These are phyloP conservation scores for Yamadazyma taylorii DNA, from an alignment of 1,139 yeast species.

Conservation along the genomic window DNA sequence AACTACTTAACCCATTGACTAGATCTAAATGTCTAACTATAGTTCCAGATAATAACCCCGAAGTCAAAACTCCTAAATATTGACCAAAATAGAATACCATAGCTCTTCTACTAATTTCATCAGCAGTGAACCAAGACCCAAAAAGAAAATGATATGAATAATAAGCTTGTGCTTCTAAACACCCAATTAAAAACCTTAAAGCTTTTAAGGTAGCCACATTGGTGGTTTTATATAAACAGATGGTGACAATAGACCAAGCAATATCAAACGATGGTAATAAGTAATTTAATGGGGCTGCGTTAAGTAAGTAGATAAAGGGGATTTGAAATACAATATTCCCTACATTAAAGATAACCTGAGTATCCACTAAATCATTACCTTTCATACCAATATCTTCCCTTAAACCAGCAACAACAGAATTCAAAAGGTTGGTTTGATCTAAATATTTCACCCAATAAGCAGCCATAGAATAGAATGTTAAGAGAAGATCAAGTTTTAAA, in stretches of 20 bases:
- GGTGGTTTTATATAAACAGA: constrained; percentile 50
- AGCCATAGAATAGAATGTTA: constrained; percentile 59
- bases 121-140: constrained; percentile 59
- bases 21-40: constrained; percentile 50
- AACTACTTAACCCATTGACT: constrained; percentile 52
- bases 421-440: constrained; percentile 59
- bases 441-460: constrained; percentile 73
- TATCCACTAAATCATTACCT: constrained; percentile 66
- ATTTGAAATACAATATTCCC: constrained; percentile 61
- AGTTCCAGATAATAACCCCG: constrained; percentile 66
- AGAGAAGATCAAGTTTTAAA: constrained; percentile 59
- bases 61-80: constrained; percentile 58
- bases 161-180: constrained; percentile 61
- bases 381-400: constrained; percentile 56
- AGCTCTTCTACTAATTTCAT: constrained; percentile 60
- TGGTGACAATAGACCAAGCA: constrained; percentile 67
- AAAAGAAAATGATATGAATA: constrained; percentile 61
- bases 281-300: constrained; percentile 52
- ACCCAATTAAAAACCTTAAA: constrained; percentile 60
- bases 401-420: constrained; percentile 62
- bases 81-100: constrained; percentile 63
- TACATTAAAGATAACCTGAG: constrained; percentile 56
- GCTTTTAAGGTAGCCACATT: constrained; percentile 52
- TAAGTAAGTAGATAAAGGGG: constrained; percentile 46
- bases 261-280: constrained; percentile 60